Evolutionary conservation across 2,329 filamentous ascomycete genomes (phyloP).

Genomic region (Geosmithia putterillii): DNA sequence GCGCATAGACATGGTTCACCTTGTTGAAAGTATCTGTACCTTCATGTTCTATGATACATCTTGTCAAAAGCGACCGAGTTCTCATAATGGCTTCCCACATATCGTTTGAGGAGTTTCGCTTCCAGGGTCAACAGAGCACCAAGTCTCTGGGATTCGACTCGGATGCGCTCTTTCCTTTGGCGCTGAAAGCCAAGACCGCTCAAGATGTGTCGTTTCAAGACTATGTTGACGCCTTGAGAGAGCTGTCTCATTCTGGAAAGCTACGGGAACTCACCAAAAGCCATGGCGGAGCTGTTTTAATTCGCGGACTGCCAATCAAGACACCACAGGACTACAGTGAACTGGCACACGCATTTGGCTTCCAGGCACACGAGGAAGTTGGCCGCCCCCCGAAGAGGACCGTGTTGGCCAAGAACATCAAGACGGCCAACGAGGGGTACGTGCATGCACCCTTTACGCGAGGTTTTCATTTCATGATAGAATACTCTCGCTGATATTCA

Average conservation of each 20-base stretch:
- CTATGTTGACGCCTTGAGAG: not conserved
- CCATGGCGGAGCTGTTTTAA: conserved; percentile 19
- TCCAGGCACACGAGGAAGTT: conserved; percentile 18
- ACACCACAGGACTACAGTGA: conserved; percentile 18
- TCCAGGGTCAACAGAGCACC: conserved; percentile 11
- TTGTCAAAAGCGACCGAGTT: not conserved
- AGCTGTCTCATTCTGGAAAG: conserved; percentile 11
- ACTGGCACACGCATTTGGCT: conserved; percentile 20
- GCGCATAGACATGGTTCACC: not conserved
- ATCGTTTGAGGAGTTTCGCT: conserved; percentile 7
- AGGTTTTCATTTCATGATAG: not conserved
- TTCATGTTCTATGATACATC: not conserved
- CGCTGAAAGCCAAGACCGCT: conserved; percentile 4
- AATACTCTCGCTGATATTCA: conserved; percentile 7
- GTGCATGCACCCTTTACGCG: conserved; percentile 1
- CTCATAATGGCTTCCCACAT: not conserved
- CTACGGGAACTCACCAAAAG: conserved; percentile 8
- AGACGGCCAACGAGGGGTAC: conserved; percentile 21
- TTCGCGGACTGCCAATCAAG: conserved; percentile 17
- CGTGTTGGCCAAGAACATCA: conserved; percentile 18
- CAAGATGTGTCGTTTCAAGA: not conserved
- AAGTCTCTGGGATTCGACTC: conserved; percentile 8
- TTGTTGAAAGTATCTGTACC: too few relatives aligned
- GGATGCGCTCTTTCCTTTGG: conserved; percentile 11
- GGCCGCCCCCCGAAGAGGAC: conserved; percentile 18